Base-by-base conservation (phyloP, 1,139 yeast species). In the Scheffersomyces illinoinensis region DNA sequence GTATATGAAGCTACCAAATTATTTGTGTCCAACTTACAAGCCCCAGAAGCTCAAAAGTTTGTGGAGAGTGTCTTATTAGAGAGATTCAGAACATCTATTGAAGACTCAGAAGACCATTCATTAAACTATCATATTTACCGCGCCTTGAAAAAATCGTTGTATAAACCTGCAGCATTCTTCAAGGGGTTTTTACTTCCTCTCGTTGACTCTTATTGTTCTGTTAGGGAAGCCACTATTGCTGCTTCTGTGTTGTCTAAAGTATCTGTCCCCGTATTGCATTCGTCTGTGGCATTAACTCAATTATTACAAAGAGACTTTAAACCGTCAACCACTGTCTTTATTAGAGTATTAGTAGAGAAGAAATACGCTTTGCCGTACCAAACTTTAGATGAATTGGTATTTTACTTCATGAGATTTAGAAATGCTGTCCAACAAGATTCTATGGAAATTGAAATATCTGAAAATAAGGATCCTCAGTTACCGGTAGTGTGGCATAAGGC, bases 401-500 rank as follows among this genome's bases (percentile, higher is more conserved):
- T 91, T 73, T 96, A 93, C 71, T 95, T 95, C 74, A 90, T 93
- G 90, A 85, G 93, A 66, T 96, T 93, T 76, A 85, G 96, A 78
- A 79, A 79, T 48, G 86, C 82, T n/a, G 77, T 74, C 12, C 72
- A 70, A 53, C 74, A 74, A 54, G 81, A 77, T 61, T 67, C 70
- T 53, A 70, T 68, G 57, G 65, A 70, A 57, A 66, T 70, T 46
- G 79, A 74, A 54, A 78, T 73, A 17, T 75, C 78, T 23, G 76
- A 75, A 47, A 75, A 72, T 49, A 74, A 76, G 26, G 68, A 67
- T 2, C 87, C 90, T n/a, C 85, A 85, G 59, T 81, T 96, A 68
- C 98, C 99, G 5, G 91, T 95, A 17, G 95, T 95, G 52, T 95
- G 99, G 98, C 98, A 96, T 72, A 96, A 95, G 73, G 93, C 98